Percentiles rank a stretch among this genome's conserved stretches.
phyloP scores from a whole-genome alignment of 768 basidiomycete genomes.

The Kwoniella sp. region DNA sequence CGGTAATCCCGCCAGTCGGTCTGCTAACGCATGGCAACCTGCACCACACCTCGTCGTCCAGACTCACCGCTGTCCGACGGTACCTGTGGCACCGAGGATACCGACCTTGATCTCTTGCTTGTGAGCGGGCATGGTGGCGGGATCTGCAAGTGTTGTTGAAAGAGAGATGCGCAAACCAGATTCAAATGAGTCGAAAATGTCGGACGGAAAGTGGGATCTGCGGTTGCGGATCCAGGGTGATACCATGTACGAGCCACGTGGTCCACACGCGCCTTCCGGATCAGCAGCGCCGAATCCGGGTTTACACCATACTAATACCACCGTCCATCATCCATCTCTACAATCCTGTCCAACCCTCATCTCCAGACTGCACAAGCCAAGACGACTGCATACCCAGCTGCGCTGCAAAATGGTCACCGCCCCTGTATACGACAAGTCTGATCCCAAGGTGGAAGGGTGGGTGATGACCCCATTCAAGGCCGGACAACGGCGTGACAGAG shows the following conservation, averaged over 20 bases:
- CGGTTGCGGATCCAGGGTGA: neutral
- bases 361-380: too few relatives aligned
- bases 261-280: too few relatives aligned
- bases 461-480: too few relatives aligned
- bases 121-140: slow-evolving; percentile 21
- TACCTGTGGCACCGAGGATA: slow-evolving; percentile 57
- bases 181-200: neutral
- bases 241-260: too few relatives aligned
- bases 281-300: too few relatives aligned
- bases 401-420: slow-evolving; percentile 27
- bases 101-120: slow-evolving; percentile 51
- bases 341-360: too few relatives aligned
- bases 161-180: neutral
- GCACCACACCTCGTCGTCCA: too few relatives aligned
- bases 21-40: too few relatives aligned
- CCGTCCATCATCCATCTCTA: too few relatives aligned
- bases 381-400: neutral
- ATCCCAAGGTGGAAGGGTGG: slow-evolving; percentile 33
- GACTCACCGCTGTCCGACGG: slow-evolving; percentile 75
- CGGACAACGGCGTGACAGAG: neutral
- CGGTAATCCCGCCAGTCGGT: too few relatives aligned
- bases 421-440: slow-evolving; percentile 39
- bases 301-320: too few relatives aligned
- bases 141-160: neutral
- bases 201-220: neutral